Percentiles rank a stretch among this genome's conserved stretches.
These are phyloP conservation scores for Eucalyptus sp. DNA, from an alignment of 345 rosid genomes.

Conservation along the genomic window DNA sequence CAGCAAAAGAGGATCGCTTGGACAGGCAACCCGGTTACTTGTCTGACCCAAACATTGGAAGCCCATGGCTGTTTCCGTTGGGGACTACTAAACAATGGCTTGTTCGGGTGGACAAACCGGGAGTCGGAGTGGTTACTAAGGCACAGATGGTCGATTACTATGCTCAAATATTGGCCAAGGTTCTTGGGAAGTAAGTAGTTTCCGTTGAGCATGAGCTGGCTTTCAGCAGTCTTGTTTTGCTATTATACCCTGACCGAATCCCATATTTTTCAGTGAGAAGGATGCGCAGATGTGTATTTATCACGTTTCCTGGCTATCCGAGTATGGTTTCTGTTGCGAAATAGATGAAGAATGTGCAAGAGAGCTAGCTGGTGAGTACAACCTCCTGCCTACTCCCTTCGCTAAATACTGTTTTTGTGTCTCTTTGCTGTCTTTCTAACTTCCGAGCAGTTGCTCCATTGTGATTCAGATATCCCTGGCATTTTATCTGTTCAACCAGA, in stretches of 20 bases:
- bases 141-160: constrained; percentile 93
- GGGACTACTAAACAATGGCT: constrained; percentile 64
- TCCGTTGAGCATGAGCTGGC: neutral
- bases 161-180: constrained; percentile 55
- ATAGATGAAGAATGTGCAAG: constrained; percentile 62
- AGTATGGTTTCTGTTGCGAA: constrained; percentile 77
- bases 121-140: constrained; percentile 68
- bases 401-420: neutral
- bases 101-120: constrained; percentile 62
- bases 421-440: neutral
- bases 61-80: constrained; percentile 37
- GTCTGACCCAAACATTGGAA: constrained; percentile 2
- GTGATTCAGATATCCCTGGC: constrained; percentile 73
- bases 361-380: constrained; percentile 58
- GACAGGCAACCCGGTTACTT: neutral
- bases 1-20: constrained; percentile 28
- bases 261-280: constrained; percentile 38
- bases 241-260: neutral
- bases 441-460: neutral
- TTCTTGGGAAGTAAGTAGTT: constrained; percentile 58
- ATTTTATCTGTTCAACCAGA: constrained; percentile 72
- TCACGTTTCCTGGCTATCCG: constrained; percentile 74
- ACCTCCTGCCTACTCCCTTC: neutral
- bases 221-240: neutral
- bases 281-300: constrained; percentile 95